Evolutionary conservation across 2,329 filamentous ascomycete genomes (phyloP), one percentile per base, ranked within the genome.

Genomic region (Pezicula radicicola): DNA sequence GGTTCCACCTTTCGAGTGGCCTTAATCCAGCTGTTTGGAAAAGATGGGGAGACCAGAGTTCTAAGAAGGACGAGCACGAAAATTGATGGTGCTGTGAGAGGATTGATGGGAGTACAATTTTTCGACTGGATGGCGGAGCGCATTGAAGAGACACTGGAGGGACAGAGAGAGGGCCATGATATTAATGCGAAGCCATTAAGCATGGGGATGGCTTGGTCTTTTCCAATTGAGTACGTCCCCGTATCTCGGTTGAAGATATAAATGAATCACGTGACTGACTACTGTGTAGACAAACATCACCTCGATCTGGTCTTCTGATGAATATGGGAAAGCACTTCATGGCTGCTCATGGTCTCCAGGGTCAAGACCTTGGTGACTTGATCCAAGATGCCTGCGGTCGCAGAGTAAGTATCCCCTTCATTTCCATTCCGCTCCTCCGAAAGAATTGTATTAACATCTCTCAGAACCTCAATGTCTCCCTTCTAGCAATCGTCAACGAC

Each of bases 71-170:
- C 72, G 49, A 76, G 74, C 43, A 85, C 81, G 67, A 76, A 74
- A 61, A 86, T 87, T 59, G 75, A 73, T 50, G 73, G 72, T 27
- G 68, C 74, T 18, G 71, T 85, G 49, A 85, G 83, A 66, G 70
- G 71, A 52, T 72, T 86, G 1, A 72, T 77, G 54, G 84, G 84
- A 15, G 75, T 77, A 59, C 72, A 68, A 0, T 87, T 88, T 62
- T 88, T 88, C 58, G 76, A 84, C 63, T 88, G 85, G 85, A 84
- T 88, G 77, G 84, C 83, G 1, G 71, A 73, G 40, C 77, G 75
- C 56, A 84, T 87, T 59, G 65, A 72, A 48, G 78, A 85, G 46
- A 83, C 81, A 1, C 68, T 87, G 10, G 67, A 71, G 6, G 70
- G 70, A 41, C 75, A 74, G 16, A 61, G 72, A 19, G 68, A 71